phyloP scores from a whole-genome alignment of 2,329 filamentous ascomycete genomes.

The Botrytis deweyae region DNA sequence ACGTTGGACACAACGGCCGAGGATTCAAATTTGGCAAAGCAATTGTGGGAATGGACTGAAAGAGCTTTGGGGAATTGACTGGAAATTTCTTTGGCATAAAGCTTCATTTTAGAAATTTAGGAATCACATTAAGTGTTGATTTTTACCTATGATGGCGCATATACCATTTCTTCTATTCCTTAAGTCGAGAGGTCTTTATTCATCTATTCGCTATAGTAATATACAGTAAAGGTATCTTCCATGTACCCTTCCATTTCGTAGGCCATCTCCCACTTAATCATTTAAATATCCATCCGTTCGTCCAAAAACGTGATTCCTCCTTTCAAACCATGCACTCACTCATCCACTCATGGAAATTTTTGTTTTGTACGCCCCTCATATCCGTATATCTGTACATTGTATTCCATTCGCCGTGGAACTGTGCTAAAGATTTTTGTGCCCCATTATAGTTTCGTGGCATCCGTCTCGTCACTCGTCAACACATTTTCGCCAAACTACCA shows the following conservation, averaged over 20 bases:
- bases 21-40: not conserved
- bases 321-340: conserved; percentile 1
- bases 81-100: not conserved
- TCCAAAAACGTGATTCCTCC: not conserved
- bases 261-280: not conserved
- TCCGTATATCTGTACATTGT: conserved; percentile 1
- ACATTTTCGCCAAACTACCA: not conserved
- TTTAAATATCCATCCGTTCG: not conserved
- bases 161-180: not conserved
- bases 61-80: not conserved
- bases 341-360: conserved; percentile 5
- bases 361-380: conserved; percentile 11
- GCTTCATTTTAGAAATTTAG: not conserved
- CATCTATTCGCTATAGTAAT: conserved; percentile 24
- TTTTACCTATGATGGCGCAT: not conserved
- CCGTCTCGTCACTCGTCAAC: not conserved
- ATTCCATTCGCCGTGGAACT: not conserved
- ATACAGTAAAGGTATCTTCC: conserved; percentile 25
- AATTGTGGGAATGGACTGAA: not conserved
- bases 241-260: not conserved
- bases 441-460: not conserved
- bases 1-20: not conserved
- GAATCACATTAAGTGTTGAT: not conserved
- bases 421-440: not conserved
- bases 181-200: conserved; percentile 22